Evolutionary conservation across 805 yeast species (phyloP).

Genomic region (Maudiozyma serrabonitensis): DNA sequence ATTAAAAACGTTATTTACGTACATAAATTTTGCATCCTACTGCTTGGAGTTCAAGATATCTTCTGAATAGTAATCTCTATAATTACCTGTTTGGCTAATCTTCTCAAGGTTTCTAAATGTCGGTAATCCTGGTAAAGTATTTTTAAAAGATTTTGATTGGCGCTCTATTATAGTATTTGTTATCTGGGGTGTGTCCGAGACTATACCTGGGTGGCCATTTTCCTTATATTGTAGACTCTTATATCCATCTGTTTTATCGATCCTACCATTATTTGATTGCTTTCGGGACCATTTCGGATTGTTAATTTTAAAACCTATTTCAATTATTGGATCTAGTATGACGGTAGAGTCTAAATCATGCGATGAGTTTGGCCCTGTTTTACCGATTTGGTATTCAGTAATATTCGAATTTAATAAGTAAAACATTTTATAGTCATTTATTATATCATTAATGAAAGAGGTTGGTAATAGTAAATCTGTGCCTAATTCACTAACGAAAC

Average conservation of each 20-base stretch:
- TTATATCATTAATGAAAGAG: constrained; percentile 34
- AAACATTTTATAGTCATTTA: constrained; percentile 28
- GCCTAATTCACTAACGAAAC: constrained; percentile 38
- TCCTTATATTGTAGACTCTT: constrained; percentile 21
- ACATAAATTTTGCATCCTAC: background rate
- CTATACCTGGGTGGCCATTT: constrained; percentile 31
- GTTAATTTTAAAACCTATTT: constrained; percentile 22
- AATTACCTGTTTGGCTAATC: constrained; percentile 38
- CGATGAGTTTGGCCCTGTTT: constrained; percentile 5
- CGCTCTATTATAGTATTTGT: constrained; percentile 29
- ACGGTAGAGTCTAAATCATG: background rate
- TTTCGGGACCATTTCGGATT: constrained; percentile 20
- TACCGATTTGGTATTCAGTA: constrained; percentile 16
- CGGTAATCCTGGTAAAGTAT: constrained; percentile 35
- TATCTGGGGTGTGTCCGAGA: constrained; percentile 36
- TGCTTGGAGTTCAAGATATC: constrained; percentile 3
- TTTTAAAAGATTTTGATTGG: constrained; percentile 12
- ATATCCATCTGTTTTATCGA: constrained; percentile 13
- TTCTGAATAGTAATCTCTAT: constrained; percentile 7
- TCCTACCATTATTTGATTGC: constrained; percentile 1
- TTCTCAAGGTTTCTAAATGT: constrained; percentile 56
- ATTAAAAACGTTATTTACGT: background rate
- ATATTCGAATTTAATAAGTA: constrained; percentile 30
- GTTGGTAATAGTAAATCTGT: constrained; percentile 41
- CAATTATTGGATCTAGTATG: constrained; percentile 21